Base-by-base conservation (phyloP, 345 rosid genomes). In the Moricandia moricandioides region DNA sequence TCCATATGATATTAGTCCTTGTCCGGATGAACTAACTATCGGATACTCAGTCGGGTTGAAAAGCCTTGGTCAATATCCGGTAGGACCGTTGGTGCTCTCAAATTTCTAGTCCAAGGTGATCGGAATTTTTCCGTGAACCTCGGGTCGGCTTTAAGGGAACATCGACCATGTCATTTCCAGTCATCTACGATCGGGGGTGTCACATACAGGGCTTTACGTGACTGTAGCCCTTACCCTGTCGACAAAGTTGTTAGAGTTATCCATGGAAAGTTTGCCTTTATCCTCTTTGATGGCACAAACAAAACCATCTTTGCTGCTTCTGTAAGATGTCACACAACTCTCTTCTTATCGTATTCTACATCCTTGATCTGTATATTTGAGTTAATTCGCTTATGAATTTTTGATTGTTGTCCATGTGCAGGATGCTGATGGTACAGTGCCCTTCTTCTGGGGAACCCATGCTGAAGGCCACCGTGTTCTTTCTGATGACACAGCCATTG, bases 361-460 rank as follows among this genome's bases (percentile, higher is more conserved):
- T 21, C 59, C 74, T 16, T 69, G 17, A n/a, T 71, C 31, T 72
- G 2, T 2, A 21, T 21, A 21, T 21, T 21, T 21, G 6, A 35
- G 17, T 10, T 37, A 21, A 21, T 12, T 18, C 24, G 18, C 37
- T 24, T 45, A 4, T 14, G 14, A 17, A 8, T 21, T 51, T 47
- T 2, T 33, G 24, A 65, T 27, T 56, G 39, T 27, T 45, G 11
- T 65, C 64, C 0, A 52, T 68, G 5, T 75, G 81, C 85, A 92
- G 99, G 97, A 92, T 75, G 86, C 83, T 56, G 98, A 96, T 79
- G 97, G 88, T 47, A 85, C 82, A 77, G 94, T 91, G 55, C 96
- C 96, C 1, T 91, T 96, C 80, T 92, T 85, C 73, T 89, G 97
- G 98, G 97, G 99, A 69, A 81, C 75, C 11, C 97, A 95, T 82